Conservation (phyloP, 805 yeast genomes). For the Pichia occidentalis region DNA sequence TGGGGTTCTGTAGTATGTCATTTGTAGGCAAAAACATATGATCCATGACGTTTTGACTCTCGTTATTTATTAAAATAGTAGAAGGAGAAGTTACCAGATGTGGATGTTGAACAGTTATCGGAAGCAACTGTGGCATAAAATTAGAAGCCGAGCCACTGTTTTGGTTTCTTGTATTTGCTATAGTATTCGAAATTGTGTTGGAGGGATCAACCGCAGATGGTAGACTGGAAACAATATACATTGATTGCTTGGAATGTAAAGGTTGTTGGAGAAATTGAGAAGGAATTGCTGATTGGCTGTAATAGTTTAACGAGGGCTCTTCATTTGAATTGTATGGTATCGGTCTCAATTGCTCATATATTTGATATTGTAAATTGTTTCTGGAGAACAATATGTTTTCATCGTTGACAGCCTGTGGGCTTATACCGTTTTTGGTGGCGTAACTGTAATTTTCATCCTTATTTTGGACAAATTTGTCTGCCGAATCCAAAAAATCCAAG, state of each 20-base stretch:
- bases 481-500: constrained; percentile 7
- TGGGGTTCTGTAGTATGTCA: neutral
- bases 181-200: neutral
- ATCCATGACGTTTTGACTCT: neutral
- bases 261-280: neutral
- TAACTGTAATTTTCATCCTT: constrained; percentile 3
- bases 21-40: neutral
- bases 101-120: constrained; percentile 6
- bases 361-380: constrained; percentile 1
- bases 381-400: neutral
- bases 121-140: constrained; percentile 6
- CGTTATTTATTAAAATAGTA: constrained; percentile 1
- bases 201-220: constrained; percentile 11
- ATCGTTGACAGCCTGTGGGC: neutral
- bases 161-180: neutral
- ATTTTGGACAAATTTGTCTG: neutral
- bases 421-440: neutral
- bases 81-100: constrained; percentile 4
- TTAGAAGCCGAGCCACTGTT: neutral
- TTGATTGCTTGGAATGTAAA: neutral
- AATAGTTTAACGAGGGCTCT: no score
- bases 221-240: constrained; percentile 8
- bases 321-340: no score
- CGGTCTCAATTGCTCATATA: no score
- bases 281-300: constrained; percentile 1